Evolutionary conservation across 805 yeast species (phyloP).

Genomic region (Wickerhamiella domercqiae): DNA sequence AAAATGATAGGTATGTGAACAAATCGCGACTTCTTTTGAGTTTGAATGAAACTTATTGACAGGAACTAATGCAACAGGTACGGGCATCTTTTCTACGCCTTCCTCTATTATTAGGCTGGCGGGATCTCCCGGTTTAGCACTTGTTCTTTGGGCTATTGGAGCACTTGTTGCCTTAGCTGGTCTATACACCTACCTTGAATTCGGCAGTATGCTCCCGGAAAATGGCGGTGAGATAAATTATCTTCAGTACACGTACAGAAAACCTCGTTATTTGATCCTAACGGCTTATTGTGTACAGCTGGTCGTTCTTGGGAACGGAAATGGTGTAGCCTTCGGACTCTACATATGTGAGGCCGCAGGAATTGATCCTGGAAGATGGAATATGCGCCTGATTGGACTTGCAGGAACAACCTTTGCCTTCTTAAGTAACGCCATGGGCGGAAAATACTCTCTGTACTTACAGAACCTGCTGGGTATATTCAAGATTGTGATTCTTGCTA

Average conservation of each 20-base stretch:
- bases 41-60: too few relatives aligned
- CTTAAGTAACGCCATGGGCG: slow-evolving; percentile 42
- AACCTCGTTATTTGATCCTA: slow-evolving; percentile 53
- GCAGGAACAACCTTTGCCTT: slow-evolving; percentile 61
- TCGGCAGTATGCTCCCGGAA: slow-evolving; percentile 58
- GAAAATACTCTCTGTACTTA: slow-evolving; percentile 50
- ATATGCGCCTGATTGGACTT: slow-evolving; percentile 60
- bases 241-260: slow-evolving; percentile 50
- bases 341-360: slow-evolving; percentile 64
- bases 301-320: slow-evolving; percentile 59
- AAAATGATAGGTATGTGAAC: slow-evolving; percentile 62
- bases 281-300: slow-evolving; percentile 53
- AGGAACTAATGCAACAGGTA: too few relatives aligned
- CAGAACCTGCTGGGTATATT: slow-evolving; percentile 55
- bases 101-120: slow-evolving; percentile 36
- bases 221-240: slow-evolving; percentile 81
- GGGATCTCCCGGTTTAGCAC: slow-evolving; percentile 59
- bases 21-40: too few relatives aligned
- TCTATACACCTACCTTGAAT: slow-evolving; percentile 60
- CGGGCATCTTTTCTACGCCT: slow-evolving; percentile 64
- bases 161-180: slow-evolving; percentile 51
- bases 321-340: slow-evolving; percentile 66
- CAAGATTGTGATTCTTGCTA: slow-evolving; percentile 53
- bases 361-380: slow-evolving; percentile 54
- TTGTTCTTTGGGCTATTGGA: slow-evolving; percentile 64